These are phyloP conservation scores for Trichosporon sp. DNA, from an alignment of 1,284 basidiomycete genomes.

Conservation along the genomic window DNA sequence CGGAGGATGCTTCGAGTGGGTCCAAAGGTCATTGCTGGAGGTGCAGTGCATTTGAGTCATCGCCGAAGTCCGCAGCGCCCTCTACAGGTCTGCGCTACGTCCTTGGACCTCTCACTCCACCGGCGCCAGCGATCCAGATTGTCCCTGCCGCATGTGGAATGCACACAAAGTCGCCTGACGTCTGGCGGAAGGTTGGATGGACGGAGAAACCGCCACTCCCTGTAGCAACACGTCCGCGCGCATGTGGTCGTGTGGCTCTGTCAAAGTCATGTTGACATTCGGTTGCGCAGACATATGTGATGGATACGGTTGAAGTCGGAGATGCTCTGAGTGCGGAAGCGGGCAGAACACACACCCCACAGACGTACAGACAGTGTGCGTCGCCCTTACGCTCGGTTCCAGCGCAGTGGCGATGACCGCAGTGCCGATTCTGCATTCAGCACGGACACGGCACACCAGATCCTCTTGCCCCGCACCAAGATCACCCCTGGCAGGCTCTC, in stretches of 20 bases:
- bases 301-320: no score
- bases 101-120: neutral
- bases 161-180: neutral
- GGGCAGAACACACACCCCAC: neutral
- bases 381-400: conserved; percentile 1
- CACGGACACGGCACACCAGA: neutral
- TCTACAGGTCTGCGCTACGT: neutral
- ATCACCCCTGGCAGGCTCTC: neutral
- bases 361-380: no score
- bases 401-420: neutral
- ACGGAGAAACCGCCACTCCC: no score
- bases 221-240: no score
- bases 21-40: no score
- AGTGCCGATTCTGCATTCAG: neutral
- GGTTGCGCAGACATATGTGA: neutral
- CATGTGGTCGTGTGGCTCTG: no score
- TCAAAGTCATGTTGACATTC: no score
- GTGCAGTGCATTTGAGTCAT: neutral
- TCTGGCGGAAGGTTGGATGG: no score
- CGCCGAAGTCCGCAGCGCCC: neutral
- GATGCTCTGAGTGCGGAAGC: neutral
- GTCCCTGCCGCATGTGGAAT: neutral
- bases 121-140: neutral
- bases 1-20: neutral
- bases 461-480: neutral